A percentile compares a stretch with the other conserved stretches of the same genome.
Conservation (phyloP, 2,329 filamentous ascomycete genomes). For the Ophiosphaerella herpotricha region DNA sequence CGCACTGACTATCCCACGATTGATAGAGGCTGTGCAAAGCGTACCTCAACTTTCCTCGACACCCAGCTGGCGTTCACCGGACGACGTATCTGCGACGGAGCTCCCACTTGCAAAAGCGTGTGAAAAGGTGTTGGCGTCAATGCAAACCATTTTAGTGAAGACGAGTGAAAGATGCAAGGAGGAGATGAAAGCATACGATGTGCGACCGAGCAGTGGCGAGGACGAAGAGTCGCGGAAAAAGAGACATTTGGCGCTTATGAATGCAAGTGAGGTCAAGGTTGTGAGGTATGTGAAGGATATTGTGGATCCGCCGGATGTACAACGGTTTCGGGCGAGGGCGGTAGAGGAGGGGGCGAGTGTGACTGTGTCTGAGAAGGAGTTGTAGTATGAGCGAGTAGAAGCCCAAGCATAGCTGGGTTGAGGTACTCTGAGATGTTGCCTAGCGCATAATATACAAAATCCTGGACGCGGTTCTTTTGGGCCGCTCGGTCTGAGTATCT, state of each 20-base stretch:
- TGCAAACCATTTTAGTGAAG: slow-evolving; percentile 80
- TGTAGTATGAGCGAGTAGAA: slow-evolving; percentile 9
- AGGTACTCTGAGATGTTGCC: neutral
- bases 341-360: slow-evolving; percentile 29
- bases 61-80: slow-evolving; percentile 75
- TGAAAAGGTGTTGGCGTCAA: slow-evolving; percentile 87
- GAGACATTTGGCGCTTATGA: slow-evolving; percentile 71
- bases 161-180: slow-evolving; percentile 69
- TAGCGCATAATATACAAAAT: neutral
- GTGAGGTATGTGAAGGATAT: slow-evolving; percentile 75
- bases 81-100: slow-evolving; percentile 69
- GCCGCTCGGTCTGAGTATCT: neutral
- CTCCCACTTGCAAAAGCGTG: slow-evolving; percentile 82
- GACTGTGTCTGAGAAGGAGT: slow-evolving; percentile 23
- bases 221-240: slow-evolving; percentile 58
- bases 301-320: slow-evolving; percentile 68
- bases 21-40: slow-evolving; percentile 76
- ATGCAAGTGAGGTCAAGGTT: slow-evolving; percentile 86
- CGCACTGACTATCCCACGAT: slow-evolving; percentile 81
- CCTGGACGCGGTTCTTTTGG: neutral
- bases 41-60: slow-evolving; percentile 56
- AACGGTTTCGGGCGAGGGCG: slow-evolving; percentile 61
- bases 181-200: slow-evolving; percentile 59
- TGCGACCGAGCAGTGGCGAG: slow-evolving; percentile 52
- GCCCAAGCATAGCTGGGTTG: slow-evolving; percentile 2